A percentile compares a stretch with the other conserved stretches of the same genome.
Evolutionary conservation across 331 rosid genomes (phyloP).

Genomic region (Acacia pycnantha): DNA sequence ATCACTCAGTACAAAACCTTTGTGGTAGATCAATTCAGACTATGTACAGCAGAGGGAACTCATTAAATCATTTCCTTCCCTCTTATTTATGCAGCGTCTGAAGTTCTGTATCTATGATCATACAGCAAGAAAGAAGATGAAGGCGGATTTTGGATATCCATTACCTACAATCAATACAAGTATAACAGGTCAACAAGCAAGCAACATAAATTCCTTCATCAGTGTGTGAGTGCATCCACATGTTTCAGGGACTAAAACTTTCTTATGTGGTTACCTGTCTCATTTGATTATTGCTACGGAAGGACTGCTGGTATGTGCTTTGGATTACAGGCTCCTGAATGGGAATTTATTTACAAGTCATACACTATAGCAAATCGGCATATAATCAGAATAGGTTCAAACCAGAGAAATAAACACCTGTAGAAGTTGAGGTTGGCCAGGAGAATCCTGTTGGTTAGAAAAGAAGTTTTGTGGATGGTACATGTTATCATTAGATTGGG

Average conservation of each 20-base stretch:
- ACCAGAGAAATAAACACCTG: constrained; percentile 41
- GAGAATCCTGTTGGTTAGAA: constrained; percentile 49
- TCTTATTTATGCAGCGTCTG: constrained; percentile 34
- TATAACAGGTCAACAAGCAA: constrained; percentile 23
- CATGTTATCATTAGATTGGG: constrained; percentile 45
- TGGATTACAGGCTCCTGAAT: constrained; percentile 48
- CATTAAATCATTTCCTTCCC: constrained; percentile 23
- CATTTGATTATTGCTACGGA: constrained; percentile 44
- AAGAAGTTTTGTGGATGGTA: constrained; percentile 44
- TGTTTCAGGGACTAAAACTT: not conserved
- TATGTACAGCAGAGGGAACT: constrained; percentile 27
- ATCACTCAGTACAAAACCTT: not conserved
- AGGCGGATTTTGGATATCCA: constrained; percentile 53
- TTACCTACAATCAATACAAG: constrained; percentile 43
- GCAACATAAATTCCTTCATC: not conserved
- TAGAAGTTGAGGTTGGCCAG: constrained; percentile 45
- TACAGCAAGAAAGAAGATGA: constrained; percentile 50
- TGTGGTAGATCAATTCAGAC: constrained; percentile 21
- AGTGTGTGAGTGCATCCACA: not conserved
- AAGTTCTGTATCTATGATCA: constrained; percentile 46
- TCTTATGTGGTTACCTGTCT: constrained; percentile 43
- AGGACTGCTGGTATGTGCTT: constrained; percentile 41
- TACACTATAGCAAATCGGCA: not conserved
- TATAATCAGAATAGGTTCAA: constrained; percentile 4
- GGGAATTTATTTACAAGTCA: constrained; percentile 25